Conservation (phyloP, 2,329 filamentous ascomycete species). For the Scorias spongiosa region DNA sequence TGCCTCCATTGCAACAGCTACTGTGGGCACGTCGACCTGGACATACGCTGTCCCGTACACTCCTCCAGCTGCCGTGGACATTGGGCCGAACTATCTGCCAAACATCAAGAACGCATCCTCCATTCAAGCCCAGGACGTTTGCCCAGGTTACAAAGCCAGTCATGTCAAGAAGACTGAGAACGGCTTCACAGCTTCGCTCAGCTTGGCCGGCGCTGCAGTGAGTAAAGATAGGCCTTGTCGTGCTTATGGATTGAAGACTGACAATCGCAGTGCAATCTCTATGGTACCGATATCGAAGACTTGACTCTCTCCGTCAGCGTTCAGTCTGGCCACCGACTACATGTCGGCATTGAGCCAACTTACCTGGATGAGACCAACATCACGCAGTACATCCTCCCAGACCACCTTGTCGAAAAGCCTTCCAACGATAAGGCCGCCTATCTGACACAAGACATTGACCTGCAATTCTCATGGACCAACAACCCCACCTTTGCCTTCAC, state of each 20-base stretch:
- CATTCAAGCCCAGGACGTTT: slow-evolving; percentile 17
- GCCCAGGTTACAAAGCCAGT: slow-evolving; percentile 53
- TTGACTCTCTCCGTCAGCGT: slow-evolving; percentile 43
- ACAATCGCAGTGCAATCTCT: slow-evolving; percentile 35
- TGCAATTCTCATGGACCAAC: slow-evolving; percentile 41
- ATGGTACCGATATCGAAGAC: slow-evolving; percentile 41
- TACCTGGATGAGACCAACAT: slow-evolving; percentile 31
- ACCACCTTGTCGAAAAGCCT: slow-evolving; percentile 46
- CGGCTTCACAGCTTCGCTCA: slow-evolving; percentile 54
- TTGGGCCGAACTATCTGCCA: slow-evolving; percentile 24
- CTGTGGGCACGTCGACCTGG: slow-evolving; percentile 14
- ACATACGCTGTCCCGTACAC: slow-evolving; percentile 19
- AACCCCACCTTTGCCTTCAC: slow-evolving; percentile 53
- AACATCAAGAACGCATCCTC: slow-evolving; percentile 12
- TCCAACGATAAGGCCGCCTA: background rate
- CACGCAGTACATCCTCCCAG: slow-evolving; percentile 44
- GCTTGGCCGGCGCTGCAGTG: slow-evolving; percentile 45
- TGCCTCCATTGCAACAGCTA: slow-evolving; percentile 10
- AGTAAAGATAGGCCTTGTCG: background rate
- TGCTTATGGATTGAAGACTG: background rate
- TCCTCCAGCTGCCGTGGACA: slow-evolving; percentile 18
- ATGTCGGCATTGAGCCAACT: slow-evolving; percentile 54
- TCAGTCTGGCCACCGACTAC: slow-evolving; percentile 51
- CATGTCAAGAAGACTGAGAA: slow-evolving; percentile 39
- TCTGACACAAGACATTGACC: slow-evolving; percentile 16